Percentiles rank a stretch among this genome's conserved stretches.
Evolutionary conservation across 2,329 filamentous ascomycete genomes (phyloP).

Genomic region (Zasmidium angulare): DNA sequence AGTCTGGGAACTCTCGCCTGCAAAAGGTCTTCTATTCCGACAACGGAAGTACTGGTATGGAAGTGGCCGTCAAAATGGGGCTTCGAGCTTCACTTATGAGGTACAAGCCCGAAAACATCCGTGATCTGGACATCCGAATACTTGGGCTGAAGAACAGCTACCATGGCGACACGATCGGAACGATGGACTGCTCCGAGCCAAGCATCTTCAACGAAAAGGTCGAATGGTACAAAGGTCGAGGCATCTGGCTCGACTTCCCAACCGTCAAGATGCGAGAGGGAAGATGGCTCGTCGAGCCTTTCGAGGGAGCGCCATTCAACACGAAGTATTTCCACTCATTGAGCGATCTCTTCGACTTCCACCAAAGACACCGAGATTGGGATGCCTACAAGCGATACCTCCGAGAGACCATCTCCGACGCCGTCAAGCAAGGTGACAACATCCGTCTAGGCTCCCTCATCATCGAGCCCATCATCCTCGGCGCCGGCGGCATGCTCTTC

Average conservation of each 20-base stretch:
- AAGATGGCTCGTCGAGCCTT: slow-evolving; percentile 63
- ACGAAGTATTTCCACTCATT: slow-evolving; percentile 50
- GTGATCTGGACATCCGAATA: slow-evolving; percentile 60
- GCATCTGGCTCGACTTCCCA: slow-evolving; percentile 79
- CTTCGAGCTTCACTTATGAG: slow-evolving; percentile 66
- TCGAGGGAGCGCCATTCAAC: slow-evolving; percentile 39
- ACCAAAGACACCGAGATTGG: slow-evolving; percentile 19
- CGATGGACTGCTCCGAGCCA: slow-evolving; percentile 82
- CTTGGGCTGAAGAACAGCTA: slow-evolving; percentile 78
- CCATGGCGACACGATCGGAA: slow-evolving; percentile 84
- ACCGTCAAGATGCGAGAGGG: slow-evolving; percentile 66
- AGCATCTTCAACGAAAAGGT: slow-evolving; percentile 77
- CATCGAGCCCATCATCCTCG: slow-evolving; percentile 76
- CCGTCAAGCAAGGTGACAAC: slow-evolving; percentile 47
- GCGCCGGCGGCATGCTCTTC: slow-evolving; percentile 81
- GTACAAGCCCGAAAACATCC: slow-evolving; percentile 52
- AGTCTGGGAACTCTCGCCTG: slow-evolving; percentile 64
- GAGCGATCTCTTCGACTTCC: slow-evolving; percentile 61
- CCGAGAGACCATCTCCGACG: slow-evolving; percentile 53
- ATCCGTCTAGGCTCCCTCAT: slow-evolving; percentile 73
- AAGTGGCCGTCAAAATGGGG: slow-evolving; percentile 84
- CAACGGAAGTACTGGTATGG: slow-evolving; percentile 79
- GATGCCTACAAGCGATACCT: slow-evolving; percentile 31
- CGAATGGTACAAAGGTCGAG: slow-evolving; percentile 79
- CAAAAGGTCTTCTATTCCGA: slow-evolving; percentile 78